Percentiles rank a stretch among this genome's conserved stretches.
Conservation (phyloP, 176 grass and related monocot genomes). For the Oryza brachyantha region DNA sequence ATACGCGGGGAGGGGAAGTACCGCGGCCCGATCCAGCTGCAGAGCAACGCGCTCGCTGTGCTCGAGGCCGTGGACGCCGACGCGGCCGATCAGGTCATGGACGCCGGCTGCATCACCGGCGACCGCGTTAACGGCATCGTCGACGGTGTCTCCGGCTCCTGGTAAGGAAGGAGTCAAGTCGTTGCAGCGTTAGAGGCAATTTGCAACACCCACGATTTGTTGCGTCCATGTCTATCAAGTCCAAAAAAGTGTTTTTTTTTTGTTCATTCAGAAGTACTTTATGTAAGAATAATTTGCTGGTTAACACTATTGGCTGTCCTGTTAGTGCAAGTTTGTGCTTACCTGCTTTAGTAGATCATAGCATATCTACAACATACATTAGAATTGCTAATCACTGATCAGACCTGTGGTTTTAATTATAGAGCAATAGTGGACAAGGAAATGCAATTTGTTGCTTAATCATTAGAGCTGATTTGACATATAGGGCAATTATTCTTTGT, state of each 20-base stretch:
- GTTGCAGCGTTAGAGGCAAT: not conserved
- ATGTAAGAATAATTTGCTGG: not conserved
- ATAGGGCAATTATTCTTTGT: too few relatives aligned
- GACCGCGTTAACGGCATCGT: slow-evolving; percentile 93
- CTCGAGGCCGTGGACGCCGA: slow-evolving; percentile 66
- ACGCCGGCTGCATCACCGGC: slow-evolving; percentile 61
- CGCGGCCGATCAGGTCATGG: slow-evolving; percentile 66
- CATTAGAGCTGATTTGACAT: not conserved
- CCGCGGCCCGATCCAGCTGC: slow-evolving; percentile 90
- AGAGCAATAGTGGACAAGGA: not conserved
- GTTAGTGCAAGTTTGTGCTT: not conserved
- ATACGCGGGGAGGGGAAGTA: slow-evolving; percentile 81
- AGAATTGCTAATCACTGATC: not conserved
- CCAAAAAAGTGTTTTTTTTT: not conserved
- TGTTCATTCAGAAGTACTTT: not conserved
- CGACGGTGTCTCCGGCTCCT: slow-evolving; percentile 67
- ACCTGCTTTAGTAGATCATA: not conserved
- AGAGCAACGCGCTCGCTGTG: slow-evolving; percentile 88
- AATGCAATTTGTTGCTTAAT: slow-evolving; percentile 5
- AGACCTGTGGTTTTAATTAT: not conserved
- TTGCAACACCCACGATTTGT: not conserved
- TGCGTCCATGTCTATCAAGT: not conserved
- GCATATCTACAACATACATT: not conserved
- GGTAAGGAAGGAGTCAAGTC: slow-evolving; percentile 42
- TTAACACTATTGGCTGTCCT: not conserved